Evolutionary conservation across 345 rosid genomes (phyloP), one percentile per base, ranked within the genome.

Genomic region (Draba incana): DNA sequence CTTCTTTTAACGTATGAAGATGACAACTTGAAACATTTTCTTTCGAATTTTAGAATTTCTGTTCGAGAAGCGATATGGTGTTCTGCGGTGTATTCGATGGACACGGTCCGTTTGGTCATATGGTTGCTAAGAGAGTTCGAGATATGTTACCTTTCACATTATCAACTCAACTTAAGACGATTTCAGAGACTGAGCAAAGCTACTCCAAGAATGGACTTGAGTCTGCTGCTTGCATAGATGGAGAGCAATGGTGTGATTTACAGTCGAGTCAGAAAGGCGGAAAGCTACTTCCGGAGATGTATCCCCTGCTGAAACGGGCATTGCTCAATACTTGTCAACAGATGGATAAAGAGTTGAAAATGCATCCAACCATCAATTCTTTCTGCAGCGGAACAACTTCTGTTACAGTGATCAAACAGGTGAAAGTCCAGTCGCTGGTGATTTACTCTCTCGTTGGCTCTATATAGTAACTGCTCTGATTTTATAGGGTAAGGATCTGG

Each of bases 341-440:
- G 72, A 87, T 85, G 90, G 97, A 90, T 72, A 90, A 85, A 84
- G 96, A 90, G 57, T 66, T 92, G 72, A 90, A 85, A 77, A 73
- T 86, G 83, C 90, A 88, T 81, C 90, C 96, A 45, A 79, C 84
- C 24, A 88, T 92, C 23, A 86, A 90, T 72, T 90, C 97, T 78
- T 88, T 90, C 87, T 92, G 98, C 92, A 92, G 98, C 43, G 98
- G 98, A 48, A 62, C 97, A 5, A 90, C 98, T 59, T 92, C 96
- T 9, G 98, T 92, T 33, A 85, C 92, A 33, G 73, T 92, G 71
- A 83, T 92, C 57, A 92, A 90, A 77, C 93, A 84, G 95, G 98
- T 89, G 56, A 80, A 10, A 56, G 10, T 45, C 57, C 24, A 3
- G 4, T 56, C 45, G 63, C 24, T 4, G 11, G 44, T 57, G 41